Conservation (phyloP, 2,329 filamentous ascomycete species). For the Pseudogymnoascus sp. region DNA sequence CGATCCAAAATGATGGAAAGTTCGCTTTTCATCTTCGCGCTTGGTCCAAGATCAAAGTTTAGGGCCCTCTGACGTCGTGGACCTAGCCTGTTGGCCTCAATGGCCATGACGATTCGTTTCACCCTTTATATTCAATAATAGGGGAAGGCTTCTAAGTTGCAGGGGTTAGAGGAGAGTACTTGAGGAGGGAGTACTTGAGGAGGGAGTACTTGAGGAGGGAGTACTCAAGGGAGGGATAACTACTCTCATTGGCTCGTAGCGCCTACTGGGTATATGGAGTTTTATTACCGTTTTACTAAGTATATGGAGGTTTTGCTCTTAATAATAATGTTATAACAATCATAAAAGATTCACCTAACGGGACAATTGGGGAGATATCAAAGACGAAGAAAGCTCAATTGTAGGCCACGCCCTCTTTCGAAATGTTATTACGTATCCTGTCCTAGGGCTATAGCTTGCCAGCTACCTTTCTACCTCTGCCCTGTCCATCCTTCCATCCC, state of each 20-base stretch:
- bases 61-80: conserved; percentile 55
- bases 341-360: background rate
- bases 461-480: background rate
- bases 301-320: too few species aligned
- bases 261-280: too few species aligned
- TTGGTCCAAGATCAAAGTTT: conserved; percentile 46
- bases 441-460: background rate
- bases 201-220: too few species aligned
- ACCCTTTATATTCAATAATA: conserved; percentile 48
- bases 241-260: too few species aligned
- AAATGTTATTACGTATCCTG: conserved; percentile 7
- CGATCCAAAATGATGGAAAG: conserved; percentile 17
- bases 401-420: background rate
- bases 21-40: conserved; percentile 40
- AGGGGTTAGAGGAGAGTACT: too few species aligned
- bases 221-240: too few species aligned
- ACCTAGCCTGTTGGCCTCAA: conserved; percentile 24
- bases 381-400: background rate
- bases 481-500: background rate
- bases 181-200: too few species aligned
- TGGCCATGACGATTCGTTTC: conserved; percentile 56
- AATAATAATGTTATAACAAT: background rate
- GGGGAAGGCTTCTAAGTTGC: too few species aligned
- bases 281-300: too few species aligned
- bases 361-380: background rate